Evolutionary conservation across 2,329 filamentous ascomycete species (phyloP), one percentile per base, ranked within the genome.

Genomic region (Colletotrichum acutatum): DNA sequence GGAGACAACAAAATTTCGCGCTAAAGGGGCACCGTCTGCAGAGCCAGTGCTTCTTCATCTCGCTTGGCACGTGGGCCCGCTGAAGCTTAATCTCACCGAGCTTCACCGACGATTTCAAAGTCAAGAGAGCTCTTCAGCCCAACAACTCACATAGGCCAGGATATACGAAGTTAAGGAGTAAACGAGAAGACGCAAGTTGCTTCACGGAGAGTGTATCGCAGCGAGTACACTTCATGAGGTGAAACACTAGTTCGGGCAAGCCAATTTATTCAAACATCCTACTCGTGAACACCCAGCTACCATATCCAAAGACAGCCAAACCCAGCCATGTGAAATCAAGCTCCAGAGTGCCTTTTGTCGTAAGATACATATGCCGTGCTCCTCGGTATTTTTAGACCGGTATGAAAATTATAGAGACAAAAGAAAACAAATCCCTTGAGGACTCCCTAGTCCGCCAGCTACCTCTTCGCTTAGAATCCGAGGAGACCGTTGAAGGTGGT

Each of bases 401-500:
- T 34, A 57, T 49, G 22, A 61, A 61, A 72, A 70, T 52, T 49
- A 70, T 61, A 61, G 37, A 65, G 46, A 70, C 56, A 56, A 57
- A 57, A 56, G 24, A 59, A 46, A 64, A 61, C 30, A 24, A 16
- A 42, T 28, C 12, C 24, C 19, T 12, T 54, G 3, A 24, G 1
- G 22, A n/a, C 34, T n/a, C n/a, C 32, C 1, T n/a, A 5, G 4
- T 37, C 22, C 19, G 7, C 19, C 42, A 49, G 19, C 19, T 5
- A 26, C 9, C 22, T 8, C 57, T 28, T 6, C 24, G 58, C 67
- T 77, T 79, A 83, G 73, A 85, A 82, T 6, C 83, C 83, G 49
- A 85, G 76, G 12, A 81, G 82, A 9, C 75, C 30, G 77, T 87
- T 88, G 78, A 85, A 90, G 1, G 84, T 84, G 75, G 86, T 81